A percentile compares a stretch with the other conserved stretches of the same genome.
Evolutionary conservation across 2,329 filamentous ascomycete genomes (phyloP).

Genomic region (Epichloe gansuensis): DNA sequence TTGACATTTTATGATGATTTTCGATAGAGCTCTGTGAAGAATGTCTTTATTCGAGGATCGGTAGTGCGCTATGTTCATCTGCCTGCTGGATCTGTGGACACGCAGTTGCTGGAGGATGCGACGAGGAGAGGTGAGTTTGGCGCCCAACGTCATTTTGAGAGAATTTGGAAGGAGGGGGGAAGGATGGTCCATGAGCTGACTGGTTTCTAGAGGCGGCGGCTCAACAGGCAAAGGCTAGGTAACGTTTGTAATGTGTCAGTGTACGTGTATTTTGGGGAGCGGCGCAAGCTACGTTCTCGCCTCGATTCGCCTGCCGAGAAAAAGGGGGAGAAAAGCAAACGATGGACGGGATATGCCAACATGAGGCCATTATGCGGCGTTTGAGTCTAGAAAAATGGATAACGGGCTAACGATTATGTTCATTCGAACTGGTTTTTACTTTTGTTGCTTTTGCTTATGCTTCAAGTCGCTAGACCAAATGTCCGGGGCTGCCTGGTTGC

Average conservation of each 20-base stretch:
- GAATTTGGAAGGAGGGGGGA: too few species aligned
- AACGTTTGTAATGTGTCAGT: conserved; percentile 2
- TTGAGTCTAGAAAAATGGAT: background rate
- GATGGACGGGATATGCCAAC: background rate
- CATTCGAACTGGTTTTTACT: background rate
- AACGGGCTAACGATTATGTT: background rate
- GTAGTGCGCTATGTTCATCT: conserved; percentile 90
- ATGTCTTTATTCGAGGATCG: conserved; percentile 88
- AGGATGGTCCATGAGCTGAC: background rate
- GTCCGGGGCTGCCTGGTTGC: background rate
- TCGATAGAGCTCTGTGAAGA: conserved; percentile 64
- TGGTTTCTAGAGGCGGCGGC: conserved; percentile 38
- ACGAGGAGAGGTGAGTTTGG: conserved; percentile 60
- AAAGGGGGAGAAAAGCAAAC: background rate
- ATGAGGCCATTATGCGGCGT: background rate
- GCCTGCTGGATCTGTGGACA: conserved; percentile 70
- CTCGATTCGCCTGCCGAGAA: background rate
- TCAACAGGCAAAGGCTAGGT: conserved; percentile 45
- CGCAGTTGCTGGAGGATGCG: conserved; percentile 79
- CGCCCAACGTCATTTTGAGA: background rate
- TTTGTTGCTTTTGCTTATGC: background rate
- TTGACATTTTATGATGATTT: too few species aligned
- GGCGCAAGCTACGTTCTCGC: background rate
- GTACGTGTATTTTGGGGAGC: background rate
- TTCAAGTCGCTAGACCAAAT: background rate